phyloP scores from a whole-genome alignment of 176 grass and related monocot species.

The Tillandsia fasciculata region DNA sequence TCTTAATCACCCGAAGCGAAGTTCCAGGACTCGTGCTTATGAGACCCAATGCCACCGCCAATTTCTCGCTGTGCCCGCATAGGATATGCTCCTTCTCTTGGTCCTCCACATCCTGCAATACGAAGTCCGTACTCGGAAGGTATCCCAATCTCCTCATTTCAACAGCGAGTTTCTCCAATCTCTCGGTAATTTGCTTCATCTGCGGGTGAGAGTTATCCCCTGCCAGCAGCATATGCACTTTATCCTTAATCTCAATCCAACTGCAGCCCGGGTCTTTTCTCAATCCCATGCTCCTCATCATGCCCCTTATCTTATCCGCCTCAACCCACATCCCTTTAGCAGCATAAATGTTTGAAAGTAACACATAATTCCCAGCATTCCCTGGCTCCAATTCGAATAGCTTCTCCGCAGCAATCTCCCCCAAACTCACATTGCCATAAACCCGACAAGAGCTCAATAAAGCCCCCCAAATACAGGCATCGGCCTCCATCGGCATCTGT shows the following conservation, averaged over 20 bases:
- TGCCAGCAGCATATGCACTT: slow-evolving; percentile 65
- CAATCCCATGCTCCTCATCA: slow-evolving; percentile 49
- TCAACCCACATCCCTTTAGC: slow-evolving; percentile 61
- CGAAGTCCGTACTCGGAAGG: slow-evolving; percentile 51
- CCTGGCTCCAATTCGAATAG: slow-evolving; percentile 51
- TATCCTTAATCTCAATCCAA: slow-evolving; percentile 74
- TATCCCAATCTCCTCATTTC: slow-evolving; percentile 60
- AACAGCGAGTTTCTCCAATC: slow-evolving; percentile 41
- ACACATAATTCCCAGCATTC: slow-evolving; percentile 67
- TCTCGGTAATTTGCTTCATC: slow-evolving; percentile 39
- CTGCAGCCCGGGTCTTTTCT: slow-evolving; percentile 67
- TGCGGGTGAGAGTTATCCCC: slow-evolving; percentile 59
- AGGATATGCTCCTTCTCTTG: slow-evolving; percentile 79
- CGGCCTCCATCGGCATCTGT: slow-evolving; percentile 50
- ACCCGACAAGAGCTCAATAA: slow-evolving; percentile 60
- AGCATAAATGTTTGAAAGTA: slow-evolving; percentile 77
- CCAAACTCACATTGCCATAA: slow-evolving; percentile 42
- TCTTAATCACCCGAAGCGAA: slow-evolving; percentile 56
- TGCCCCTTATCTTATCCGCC: slow-evolving; percentile 46
- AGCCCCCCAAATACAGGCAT: slow-evolving; percentile 62
- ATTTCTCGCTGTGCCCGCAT: slow-evolving; percentile 65
- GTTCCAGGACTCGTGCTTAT: slow-evolving; percentile 46
- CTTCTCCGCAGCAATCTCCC: slow-evolving; percentile 51
- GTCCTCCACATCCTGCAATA: slow-evolving; percentile 74
- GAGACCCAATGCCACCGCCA: slow-evolving; percentile 54